Evolutionary conservation across 2,329 filamentous ascomycete species (phyloP), one percentile per base, ranked within the genome.

Genomic region (Cyphellophora europaea): DNA sequence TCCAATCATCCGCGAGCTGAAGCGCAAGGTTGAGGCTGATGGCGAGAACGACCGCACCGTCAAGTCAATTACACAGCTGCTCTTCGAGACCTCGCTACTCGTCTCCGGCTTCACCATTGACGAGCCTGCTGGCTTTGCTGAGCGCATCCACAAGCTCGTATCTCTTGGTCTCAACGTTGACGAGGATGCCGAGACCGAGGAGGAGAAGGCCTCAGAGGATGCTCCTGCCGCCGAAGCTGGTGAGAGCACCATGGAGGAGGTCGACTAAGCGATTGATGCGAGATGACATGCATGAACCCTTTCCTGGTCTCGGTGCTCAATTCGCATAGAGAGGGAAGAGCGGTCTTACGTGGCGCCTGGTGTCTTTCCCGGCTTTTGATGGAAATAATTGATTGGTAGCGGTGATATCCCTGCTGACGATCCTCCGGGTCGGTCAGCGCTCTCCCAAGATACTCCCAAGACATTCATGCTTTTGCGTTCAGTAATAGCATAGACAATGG

Each of bases 31-130:
- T 45, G 91, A 96, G 77, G 62, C 80, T 41, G 91, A 98, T 57
- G 91, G 91, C 48, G 89, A 95, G 82, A 89, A 88, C 64, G 91
- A 96, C 76, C 87, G 88, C 65, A 95, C 88, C 41, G 91, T 98
- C 74, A 96, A 96, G 79, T 93, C 86, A 44, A 96, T 98, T 60
- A 93, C 91, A 52, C 88, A 93, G 70, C 82, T 98, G 37, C 82
- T 98, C 53, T 98, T 91, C 69, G 91, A 98, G 81, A 98, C 91
- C 51, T 96, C 91, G 27, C 83, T 98, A 43, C 78, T 98, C 42
- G 91, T 96, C 58, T 96, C 91, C 53, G 91, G 91, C 56, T 98
- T 98, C 83, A 96, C 91, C 63, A 96, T 98, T 54, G 91, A 98
- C 43, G 91, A 98, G 77, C 91, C 91, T 48, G 86, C 91, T 53